Base-by-base conservation (phyloP, 148 eudicot species). In the Talinum fruticosum region DNA sequence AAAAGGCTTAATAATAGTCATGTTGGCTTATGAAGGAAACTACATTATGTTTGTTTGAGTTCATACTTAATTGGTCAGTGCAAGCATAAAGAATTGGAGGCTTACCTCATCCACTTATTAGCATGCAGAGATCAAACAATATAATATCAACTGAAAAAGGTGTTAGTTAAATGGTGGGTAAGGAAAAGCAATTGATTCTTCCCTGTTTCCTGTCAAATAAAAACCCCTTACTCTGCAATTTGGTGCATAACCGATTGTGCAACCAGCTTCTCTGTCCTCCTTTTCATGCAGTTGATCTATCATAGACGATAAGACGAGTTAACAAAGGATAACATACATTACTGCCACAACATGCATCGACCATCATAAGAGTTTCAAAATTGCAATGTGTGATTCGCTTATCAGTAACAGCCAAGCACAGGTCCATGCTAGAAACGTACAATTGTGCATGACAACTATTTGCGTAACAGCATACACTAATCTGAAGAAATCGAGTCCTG, bases 11-110 rank as follows among this genome's bases (percentile, higher is more conserved):
- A 78, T 72, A 32, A 82, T 78, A 61, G 72, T 79, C 75, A 54
- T 83, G 81, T 83, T 79, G 73, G 76, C 74, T 71, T 83, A 64
- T 75, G 67, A 26, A 51, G 73, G 79, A 19, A 54, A 77, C 79
- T 77, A 16, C 74, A 77, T 77, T 68, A 77, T 77, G 29, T 53
- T 54, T 26, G 45, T 77, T 69, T 18, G 12, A 69, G 53, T 49
- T 36, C 36, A 34, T 77, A 77, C 54, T 76, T 78, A 71, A 62
- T 72, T 61, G 70, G 70, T 78, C 70, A 71, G 32, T 24, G 21
- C 7, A 38, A 21, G 18, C 16, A 32, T 23, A 61, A 37, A 72
- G 70, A 61, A 57, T 6, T 23, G 71, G 23, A 28, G 29, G 19
- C 35, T 54, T 70, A 29, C 30, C 44, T 71, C 75, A 70, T 30